Evolutionary conservation across 441 rosid genomes (phyloP).

Genomic region (Gossypium schwendimanii): DNA sequence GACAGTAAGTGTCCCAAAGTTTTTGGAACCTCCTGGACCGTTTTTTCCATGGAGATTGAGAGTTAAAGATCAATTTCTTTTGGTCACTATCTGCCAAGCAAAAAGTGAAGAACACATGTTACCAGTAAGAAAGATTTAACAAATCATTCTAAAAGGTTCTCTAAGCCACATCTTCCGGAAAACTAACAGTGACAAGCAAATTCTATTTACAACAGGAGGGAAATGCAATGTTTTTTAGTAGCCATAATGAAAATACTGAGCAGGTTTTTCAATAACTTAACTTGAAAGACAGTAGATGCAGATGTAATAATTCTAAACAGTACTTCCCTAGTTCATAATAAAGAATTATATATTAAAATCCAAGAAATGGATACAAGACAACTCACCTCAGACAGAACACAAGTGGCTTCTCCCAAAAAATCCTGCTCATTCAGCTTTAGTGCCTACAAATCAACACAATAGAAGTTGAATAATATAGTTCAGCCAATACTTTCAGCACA

Average conservation of each 20-base stretch:
- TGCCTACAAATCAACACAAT: constrained; percentile 34
- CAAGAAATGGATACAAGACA: background rate
- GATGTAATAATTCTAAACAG: background rate
- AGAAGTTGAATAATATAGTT: background rate
- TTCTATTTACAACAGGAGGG: background rate
- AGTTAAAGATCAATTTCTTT: constrained; percentile 37
- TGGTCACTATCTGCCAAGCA: constrained; percentile 54
- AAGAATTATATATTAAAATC: background rate
- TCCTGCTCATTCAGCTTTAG: constrained; percentile 64
- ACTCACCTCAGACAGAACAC: constrained; percentile 65
- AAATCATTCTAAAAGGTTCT: background rate
- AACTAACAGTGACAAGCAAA: background rate
- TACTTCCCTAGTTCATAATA: background rate
- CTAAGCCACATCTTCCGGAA: background rate
- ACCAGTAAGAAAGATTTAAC: background rate
- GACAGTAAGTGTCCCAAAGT: constrained; percentile 49
- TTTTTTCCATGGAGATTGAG: constrained; percentile 37
- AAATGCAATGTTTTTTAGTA: background rate
- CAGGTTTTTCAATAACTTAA: background rate
- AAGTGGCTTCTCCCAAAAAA: constrained; percentile 73
- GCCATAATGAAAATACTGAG: background rate
- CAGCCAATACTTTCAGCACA: background rate
- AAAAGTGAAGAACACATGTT: background rate
- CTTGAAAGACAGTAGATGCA: constrained; percentile 4
- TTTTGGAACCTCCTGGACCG: constrained; percentile 30